These are phyloP conservation scores for Vigna nakashimae DNA, from an alignment of 306 rosid species.

Conservation along the genomic window DNA sequence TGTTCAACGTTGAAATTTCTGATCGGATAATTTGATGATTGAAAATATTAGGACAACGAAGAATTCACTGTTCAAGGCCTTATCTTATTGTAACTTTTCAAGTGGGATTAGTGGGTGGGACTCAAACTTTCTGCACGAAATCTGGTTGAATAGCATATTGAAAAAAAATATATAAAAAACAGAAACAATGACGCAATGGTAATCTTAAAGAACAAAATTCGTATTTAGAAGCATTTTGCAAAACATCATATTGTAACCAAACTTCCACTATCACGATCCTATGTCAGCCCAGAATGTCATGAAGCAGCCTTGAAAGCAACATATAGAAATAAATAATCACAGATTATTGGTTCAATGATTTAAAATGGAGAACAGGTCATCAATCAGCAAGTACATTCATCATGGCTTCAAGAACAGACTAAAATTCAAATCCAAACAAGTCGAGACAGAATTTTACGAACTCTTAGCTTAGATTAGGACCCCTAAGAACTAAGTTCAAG, in stretches of 20 bases:
- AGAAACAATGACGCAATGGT: too few species aligned
- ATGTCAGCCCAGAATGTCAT: neutral
- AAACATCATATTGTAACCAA: neutral
- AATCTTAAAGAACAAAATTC: too few species aligned
- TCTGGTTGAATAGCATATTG: neutral
- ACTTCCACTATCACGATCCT: neutral
- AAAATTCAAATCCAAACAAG: too few species aligned
- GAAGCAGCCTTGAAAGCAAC: neutral
- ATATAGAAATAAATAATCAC: neutral
- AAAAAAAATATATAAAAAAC: too few species aligned
- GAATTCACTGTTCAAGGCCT: too few species aligned
- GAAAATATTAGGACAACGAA: too few species aligned
- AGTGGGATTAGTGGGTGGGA: too few species aligned
- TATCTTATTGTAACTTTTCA: too few species aligned
- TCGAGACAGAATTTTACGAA: neutral
- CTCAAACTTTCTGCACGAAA: neutral
- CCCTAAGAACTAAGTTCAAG: slow-evolving; percentile 73
- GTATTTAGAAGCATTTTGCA: neutral
- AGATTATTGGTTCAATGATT: neutral
- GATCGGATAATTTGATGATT: too few species aligned
- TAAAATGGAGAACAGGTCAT: neutral
- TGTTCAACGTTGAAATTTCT: too few species aligned
- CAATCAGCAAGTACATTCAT: too few species aligned
- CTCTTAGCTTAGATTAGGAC: neutral
- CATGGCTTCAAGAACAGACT: too few species aligned